Evolutionary conservation across 305 asterid species (phyloP), one percentile per base, ranked within the genome.

Genomic region (Fraxinus platypoda): DNA sequence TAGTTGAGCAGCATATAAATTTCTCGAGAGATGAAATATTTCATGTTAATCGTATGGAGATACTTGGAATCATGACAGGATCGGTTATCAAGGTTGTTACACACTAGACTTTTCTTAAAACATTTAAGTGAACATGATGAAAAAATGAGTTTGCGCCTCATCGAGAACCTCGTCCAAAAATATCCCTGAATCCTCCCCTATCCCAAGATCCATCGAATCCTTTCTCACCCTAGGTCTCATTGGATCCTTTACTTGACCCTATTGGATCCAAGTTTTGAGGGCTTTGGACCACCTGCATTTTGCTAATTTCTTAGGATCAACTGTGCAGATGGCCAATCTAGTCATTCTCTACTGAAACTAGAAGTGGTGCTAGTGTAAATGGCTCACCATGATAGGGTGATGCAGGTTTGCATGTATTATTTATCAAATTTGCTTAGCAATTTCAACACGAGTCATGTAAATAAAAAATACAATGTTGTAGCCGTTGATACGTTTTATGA

Each of bases 251-350:
- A 38, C 85, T 83, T 0, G 74, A 49, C 54, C 78, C 86, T 0
- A 25, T 9, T 23, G 71, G 71, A 7, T 23, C 30, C 7, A 34
- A 21, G 81, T 30, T 70, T 74, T 33, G 0, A 75, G 81, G 4
- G 3, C 15, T 30, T 68, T 6, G 84, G 86, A n/a, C 77, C 77
- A 0, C 76, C 81, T 2, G 19, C 41, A 12, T 77, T 82, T 79
- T 82, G 87, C 49, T 62, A 84, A 11, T 72, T 84, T 3, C 83
- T 76, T 2, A 84, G 87, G 66, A 57, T 79, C 37, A 43, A 8
- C 8, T 80, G 87, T 46, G 46, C 87, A 54, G 71, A 80, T 37
- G 59, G 4, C 81, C 62, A 31, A 77, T 75, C 90, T 82, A 76
- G 23, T 33, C 35, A 11, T 7, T 35, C 75, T 75, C 66, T 1